Base-by-base conservation (phyloP, 2,329 filamentous ascomycete genomes). In the Phialophora verrucosa region DNA sequence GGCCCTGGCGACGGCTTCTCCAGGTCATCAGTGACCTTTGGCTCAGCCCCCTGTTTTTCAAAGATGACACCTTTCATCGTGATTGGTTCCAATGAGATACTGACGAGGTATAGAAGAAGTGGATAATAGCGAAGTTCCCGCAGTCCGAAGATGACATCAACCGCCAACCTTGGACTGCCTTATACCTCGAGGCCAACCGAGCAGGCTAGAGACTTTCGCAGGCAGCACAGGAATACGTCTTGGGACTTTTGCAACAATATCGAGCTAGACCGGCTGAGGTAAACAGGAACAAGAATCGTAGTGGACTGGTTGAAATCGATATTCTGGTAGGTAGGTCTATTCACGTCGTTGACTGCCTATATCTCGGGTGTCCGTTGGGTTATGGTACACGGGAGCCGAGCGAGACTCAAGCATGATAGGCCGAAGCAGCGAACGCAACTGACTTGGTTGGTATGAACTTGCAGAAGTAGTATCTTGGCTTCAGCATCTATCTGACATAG, bases 1-100 rank as follows among this genome's bases (percentile, higher is more conserved):
- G 65, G 63, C 20, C 61, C 66, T 54, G 75, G 75, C 29, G 69
- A 66, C 20, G 75, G 75, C 31, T 69, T 65, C 11, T 71, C 59
- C 38, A 76, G 61, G 44, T 73, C 70, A 54, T 68, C 65, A 20
- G 69, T 63, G 32, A 71, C 57, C 53, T 60, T 67, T 31, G 67
- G 64, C 51, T 67, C 65, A 3, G 66, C 70, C n/a, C 69, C 69
- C 29, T 53, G 62, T 12, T 63, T 57, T 25, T 58, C 53, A 59
- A 69, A 64, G 54, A 68, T 29, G 12, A 69, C 67, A 29, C 66
- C 69, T 62, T 71, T 70, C 70, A 72, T 72, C 29, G 38, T 42
- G 49, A 20, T 38, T 17, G 20, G 4, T 25, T 61, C 4, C 4
- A 8, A 11, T 27, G 35, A 53, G 6, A 31, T 53, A n/a, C 32